These are phyloP conservation scores for Metschnikowia corniflorae DNA, from an alignment of 805 yeast species.

Conservation along the genomic window DNA sequence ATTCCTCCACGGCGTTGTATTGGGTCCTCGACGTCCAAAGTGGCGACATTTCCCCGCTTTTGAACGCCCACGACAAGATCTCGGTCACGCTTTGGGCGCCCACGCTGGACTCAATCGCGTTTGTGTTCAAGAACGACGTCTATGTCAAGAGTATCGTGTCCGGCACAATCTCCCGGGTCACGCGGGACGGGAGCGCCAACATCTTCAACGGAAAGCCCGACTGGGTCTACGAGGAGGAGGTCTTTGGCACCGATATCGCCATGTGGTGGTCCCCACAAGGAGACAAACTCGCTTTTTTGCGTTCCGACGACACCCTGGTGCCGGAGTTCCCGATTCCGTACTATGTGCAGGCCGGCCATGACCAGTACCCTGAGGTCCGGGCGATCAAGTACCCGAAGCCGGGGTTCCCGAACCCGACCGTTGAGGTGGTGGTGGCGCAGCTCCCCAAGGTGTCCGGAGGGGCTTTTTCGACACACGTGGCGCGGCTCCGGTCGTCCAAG, in stretches of 20 bases:
- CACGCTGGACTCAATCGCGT: constrained; percentile 59
- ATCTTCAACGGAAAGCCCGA: constrained; percentile 87
- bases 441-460: constrained; percentile 13
- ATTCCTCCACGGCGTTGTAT: constrained; percentile 18
- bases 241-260: constrained; percentile 63
- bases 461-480: constrained; percentile 9
- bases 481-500: constrained; percentile 7
- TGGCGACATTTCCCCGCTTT: constrained; percentile 14
- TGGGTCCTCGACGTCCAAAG: constrained; percentile 18
- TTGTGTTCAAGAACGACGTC: constrained; percentile 67
- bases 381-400: constrained; percentile 77
- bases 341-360: constrained; percentile 51
- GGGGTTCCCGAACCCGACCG: constrained; percentile 71
- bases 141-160: constrained; percentile 44
- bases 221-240: constrained; percentile 95
- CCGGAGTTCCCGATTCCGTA: constrained; percentile 73
- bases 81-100: constrained; percentile 68
- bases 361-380: constrained; percentile 46
- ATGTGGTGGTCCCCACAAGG: constrained; percentile 89
- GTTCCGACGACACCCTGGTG: constrained; percentile 71
- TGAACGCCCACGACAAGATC: constrained; percentile 11
- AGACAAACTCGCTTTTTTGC: constrained; percentile 56
- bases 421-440: constrained; percentile 30
- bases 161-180: constrained; percentile 44
- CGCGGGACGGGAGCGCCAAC: constrained; percentile 65